Percentiles rank a stretch among this genome's conserved stretches.
Conservation (phyloP, 208 protist genomes). For the Crithidia fasciculata region DNA sequence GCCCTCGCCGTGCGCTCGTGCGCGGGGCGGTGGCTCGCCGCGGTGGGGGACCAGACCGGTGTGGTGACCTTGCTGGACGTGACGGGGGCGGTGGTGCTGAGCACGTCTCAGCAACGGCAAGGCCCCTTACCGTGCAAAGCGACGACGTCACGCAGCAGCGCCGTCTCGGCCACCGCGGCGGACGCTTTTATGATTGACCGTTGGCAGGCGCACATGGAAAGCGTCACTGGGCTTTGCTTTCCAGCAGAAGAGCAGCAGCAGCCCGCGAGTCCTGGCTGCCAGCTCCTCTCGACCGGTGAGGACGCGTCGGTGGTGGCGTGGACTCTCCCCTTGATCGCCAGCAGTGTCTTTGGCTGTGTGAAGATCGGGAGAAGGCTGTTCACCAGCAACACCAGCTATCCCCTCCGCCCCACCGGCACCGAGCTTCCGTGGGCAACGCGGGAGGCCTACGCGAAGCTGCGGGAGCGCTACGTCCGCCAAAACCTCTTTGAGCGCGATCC, state of each 20-base stretch:
- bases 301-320: constrained; percentile 18
- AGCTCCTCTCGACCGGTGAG: constrained; percentile 30
- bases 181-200: constrained; percentile 58
- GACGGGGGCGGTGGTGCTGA: constrained; percentile 19
- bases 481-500: constrained; percentile 11
- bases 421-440: constrained; percentile 15
- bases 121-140: too few species aligned
- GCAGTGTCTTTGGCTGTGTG: background rate
- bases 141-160: too few species aligned
- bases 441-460: constrained; percentile 23
- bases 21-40: constrained; percentile 30
- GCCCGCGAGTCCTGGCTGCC: background rate
- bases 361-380: background rate
- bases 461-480: constrained; percentile 21
- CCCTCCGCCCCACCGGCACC: constrained; percentile 1
- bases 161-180: constrained; percentile 20
- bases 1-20: constrained; percentile 27
- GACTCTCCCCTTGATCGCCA: constrained; percentile 8
- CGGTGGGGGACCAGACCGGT: constrained; percentile 54
- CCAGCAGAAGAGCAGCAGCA: background rate
- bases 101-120: too few species aligned
- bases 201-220: constrained; percentile 72
- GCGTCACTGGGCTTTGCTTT: constrained; percentile 47
- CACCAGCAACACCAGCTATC: background rate
- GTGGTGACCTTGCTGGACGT: constrained; percentile 68